phyloP scores from a whole-genome alignment of 2,329 filamentous ascomycete species.

The Dactylellina haptotyla region DNA sequence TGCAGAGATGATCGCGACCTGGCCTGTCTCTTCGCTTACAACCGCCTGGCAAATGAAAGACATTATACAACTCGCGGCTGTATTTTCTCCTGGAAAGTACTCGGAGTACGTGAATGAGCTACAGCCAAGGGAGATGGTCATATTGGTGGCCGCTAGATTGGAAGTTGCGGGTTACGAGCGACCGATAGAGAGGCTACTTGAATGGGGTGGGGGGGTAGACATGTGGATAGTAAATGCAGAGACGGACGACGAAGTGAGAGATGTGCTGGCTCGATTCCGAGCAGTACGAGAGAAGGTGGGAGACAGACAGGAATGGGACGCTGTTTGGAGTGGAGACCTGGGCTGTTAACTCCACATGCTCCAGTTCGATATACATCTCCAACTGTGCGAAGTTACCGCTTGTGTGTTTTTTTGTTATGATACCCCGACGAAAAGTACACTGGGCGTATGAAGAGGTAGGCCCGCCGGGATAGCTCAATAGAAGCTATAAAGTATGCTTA shows the following conservation, averaged over 20 bases:
- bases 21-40: slow-evolving; percentile 35
- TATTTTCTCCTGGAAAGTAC: slow-evolving; percentile 40
- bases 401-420: no score
- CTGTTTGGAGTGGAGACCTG: slow-evolving; percentile 45
- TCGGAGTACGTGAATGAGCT: slow-evolving; percentile 37
- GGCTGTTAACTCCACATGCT: slow-evolving; percentile 5
- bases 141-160: slow-evolving; percentile 42
- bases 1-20: slow-evolving; percentile 51
- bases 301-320: slow-evolving; percentile 45
- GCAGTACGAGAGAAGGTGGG: slow-evolving; percentile 39
- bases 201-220: slow-evolving; percentile 44
- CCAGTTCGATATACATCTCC: no score
- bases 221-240: slow-evolving; percentile 40
- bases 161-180: slow-evolving; percentile 33
- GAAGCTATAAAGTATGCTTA: not conserved
- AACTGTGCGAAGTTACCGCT: no score
- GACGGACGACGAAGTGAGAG: slow-evolving; percentile 51
- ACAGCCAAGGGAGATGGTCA: slow-evolving; percentile 43
- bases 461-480: no score
- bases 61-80: slow-evolving; percentile 38
- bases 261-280: slow-evolving; percentile 37
- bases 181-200: slow-evolving; percentile 23
- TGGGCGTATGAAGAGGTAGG: no score
- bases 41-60: slow-evolving; percentile 50
- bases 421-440: no score